These are phyloP conservation scores for Aspergillus hiratsukae DNA, from an alignment of 2,329 filamentous ascomycete species.

Conservation along the genomic window DNA sequence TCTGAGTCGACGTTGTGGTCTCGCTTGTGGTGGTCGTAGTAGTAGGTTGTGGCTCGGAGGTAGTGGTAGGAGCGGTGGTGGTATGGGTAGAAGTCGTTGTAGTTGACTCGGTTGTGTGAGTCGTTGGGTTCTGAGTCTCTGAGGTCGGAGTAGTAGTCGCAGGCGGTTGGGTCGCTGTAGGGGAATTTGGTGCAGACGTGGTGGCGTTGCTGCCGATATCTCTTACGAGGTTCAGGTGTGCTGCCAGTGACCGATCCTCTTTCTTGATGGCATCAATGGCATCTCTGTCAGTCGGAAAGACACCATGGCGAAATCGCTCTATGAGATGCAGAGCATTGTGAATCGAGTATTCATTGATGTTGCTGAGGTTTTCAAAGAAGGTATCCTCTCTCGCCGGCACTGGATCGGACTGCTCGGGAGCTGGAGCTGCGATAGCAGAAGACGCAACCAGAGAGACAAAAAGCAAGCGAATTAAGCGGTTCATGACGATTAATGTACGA, in stretches of 20 bases:
- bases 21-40: constrained; percentile 18
- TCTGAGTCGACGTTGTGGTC: constrained; percentile 10
- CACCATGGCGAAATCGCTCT: constrained; percentile 62
- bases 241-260: constrained; percentile 58
- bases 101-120: constrained; percentile 5
- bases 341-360: constrained; percentile 56
- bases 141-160: constrained; percentile 8
- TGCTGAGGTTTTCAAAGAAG: constrained; percentile 54
- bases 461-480: constrained; percentile 20
- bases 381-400: constrained; percentile 15
- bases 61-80: constrained; percentile 4
- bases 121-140: constrained; percentile 2
- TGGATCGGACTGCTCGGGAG: constrained; percentile 11
- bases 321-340: constrained; percentile 65
- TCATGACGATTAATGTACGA: constrained; percentile 3
- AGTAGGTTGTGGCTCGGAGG: not conserved
- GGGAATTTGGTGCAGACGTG: constrained; percentile 5
- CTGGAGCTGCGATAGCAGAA: constrained; percentile 20
- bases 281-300: constrained; percentile 61
- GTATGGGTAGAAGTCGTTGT: constrained; percentile 6
- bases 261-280: constrained; percentile 61
- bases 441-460: constrained; percentile 24
- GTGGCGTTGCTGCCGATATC: constrained; percentile 37
- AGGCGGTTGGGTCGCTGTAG: constrained; percentile 6
- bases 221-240: constrained; percentile 60